Evolutionary conservation across 495 filamentous ascomycete genomes (phyloP).

Genomic region (Tetracladium setigerum): DNA sequence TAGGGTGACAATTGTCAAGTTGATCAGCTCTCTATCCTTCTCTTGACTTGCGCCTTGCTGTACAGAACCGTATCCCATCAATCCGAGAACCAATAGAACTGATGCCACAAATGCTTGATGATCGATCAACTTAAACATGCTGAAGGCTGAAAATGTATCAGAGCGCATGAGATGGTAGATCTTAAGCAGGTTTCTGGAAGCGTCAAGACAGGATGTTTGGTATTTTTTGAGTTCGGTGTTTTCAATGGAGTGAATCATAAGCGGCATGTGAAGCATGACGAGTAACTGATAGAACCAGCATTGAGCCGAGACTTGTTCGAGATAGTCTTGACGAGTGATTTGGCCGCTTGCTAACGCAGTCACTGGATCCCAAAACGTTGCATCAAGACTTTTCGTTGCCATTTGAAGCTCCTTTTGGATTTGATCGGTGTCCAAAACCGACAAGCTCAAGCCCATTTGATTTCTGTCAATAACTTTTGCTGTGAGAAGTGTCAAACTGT

Average conservation of each 20-base stretch:
- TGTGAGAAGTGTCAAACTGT: neutral
- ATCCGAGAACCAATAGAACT: neutral
- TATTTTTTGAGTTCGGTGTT: constrained; percentile 1
- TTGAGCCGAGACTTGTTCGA: constrained; percentile 4
- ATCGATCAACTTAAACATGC: constrained; percentile 8
- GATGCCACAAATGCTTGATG: constrained; percentile 8
- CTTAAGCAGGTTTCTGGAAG: constrained; percentile 3
- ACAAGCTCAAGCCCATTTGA: constrained; percentile 3
- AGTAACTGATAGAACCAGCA: constrained; percentile 1
- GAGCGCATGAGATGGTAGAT: constrained; percentile 8
- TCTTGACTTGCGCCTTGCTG: neutral
- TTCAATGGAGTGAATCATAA: constrained; percentile 9
- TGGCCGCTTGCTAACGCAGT: neutral
- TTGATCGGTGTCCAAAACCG: constrained; percentile 1
- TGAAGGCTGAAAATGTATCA: constrained; percentile 5
- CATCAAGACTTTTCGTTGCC: neutral
- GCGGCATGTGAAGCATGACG: constrained; percentile 8
- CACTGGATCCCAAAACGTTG: constrained; percentile 1
- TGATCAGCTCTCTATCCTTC: constrained; percentile 1
- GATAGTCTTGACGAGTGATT: constrained; percentile 5
- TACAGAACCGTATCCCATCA: constrained; percentile 2
- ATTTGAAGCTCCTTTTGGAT: neutral
- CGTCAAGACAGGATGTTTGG: constrained; percentile 2
- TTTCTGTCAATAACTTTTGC: constrained; percentile 8
- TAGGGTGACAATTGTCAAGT: constrained; percentile 1